Base-by-base conservation (phyloP, 495 filamentous ascomycete genomes). In the Tuber calosporum region DNA sequence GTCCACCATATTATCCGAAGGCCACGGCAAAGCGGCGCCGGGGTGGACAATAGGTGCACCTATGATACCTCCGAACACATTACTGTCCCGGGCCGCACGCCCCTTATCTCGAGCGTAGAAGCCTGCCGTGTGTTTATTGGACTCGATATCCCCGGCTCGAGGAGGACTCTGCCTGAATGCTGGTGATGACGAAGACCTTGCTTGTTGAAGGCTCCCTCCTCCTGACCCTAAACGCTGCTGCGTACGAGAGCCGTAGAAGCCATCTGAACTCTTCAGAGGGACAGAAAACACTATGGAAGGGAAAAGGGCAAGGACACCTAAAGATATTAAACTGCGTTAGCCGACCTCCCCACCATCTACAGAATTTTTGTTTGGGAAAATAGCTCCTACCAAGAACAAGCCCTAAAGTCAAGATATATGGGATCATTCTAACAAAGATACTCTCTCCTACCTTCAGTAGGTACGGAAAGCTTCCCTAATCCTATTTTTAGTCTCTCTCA, bases 41-140 rank as follows among this genome's bases (percentile, higher is more conserved):
- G 78, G 78, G 67, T 80, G 78, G 19, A 80, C 77, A 38, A 80
- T 80, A 11, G 78, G 78, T n/a, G 70, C 71, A 1, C 78, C 79
- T 39, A 80, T 66, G 40, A 80, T 73, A 40, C 72, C 37, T 6
- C 79, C 62, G 41, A 80, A 80, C 67, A 80, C 70, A 38, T 73
- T 68, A 17, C 71, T 80, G 37, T 77, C 74, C 15, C 78, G 72
- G 15, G 67, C 41, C 9, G 71, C 69, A 36, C 19, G 69, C n/a
- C 45, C 66, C 43, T 70, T 76, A 66, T 76, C 72, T 34, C 53
- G 53, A 19, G 53, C 1, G 53, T 30, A 34, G 66, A 71, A 76
- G 15, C 73, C 41, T n/a, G 58, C 19, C 42, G 48, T 41, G 42
- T 69, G 71, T 26, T 74, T 78, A 69, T 77, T 77, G 1, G 76